A percentile compares a stretch with the other conserved stretches of the same genome.
phyloP scores from a whole-genome alignment of 257 asterid genomes.

The Solanum ossicruentum region DNA sequence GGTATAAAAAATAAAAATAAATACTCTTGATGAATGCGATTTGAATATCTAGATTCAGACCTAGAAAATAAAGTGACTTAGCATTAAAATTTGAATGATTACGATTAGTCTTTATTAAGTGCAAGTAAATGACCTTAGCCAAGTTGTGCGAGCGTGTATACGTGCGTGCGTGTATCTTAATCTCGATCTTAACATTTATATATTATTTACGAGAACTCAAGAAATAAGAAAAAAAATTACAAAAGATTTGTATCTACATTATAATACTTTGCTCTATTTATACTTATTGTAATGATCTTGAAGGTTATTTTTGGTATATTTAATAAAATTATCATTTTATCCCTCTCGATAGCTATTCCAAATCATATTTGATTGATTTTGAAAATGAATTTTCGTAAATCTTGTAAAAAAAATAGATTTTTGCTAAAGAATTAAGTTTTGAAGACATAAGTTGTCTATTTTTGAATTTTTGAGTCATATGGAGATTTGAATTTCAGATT shows the following conservation, averaged over 20 bases:
- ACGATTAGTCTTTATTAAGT: not conserved
- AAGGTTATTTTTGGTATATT: too few relatives aligned
- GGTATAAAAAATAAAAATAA: not conserved
- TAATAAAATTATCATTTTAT: too few relatives aligned
- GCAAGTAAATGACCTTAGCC: not conserved
- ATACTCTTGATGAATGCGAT: not conserved
- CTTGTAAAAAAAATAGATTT: too few relatives aligned
- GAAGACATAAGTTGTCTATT: too few relatives aligned
- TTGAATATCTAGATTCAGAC: not conserved
- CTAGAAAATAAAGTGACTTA: not conserved
- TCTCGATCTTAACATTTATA: not conserved
- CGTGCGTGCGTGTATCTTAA: not conserved
- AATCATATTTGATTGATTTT: too few relatives aligned
- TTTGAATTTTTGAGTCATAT: too few relatives aligned
- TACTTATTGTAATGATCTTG: not conserved
- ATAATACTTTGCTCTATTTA: not conserved
- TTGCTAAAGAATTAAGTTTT: too few relatives aligned
- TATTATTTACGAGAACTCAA: not conserved
- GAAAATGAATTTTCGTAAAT: too few relatives aligned
- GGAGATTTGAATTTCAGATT: too few relatives aligned
- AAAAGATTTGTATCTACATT: not conserved
- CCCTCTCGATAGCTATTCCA: too few relatives aligned
- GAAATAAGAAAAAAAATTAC: not conserved
- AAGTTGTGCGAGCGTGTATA: not conserved
- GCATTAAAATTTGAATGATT: not conserved